Evolutionary conservation across 2,329 filamentous ascomycete genomes (phyloP), one percentile per base, ranked within the genome.

Genomic region (Tolypocladium inflatum): DNA sequence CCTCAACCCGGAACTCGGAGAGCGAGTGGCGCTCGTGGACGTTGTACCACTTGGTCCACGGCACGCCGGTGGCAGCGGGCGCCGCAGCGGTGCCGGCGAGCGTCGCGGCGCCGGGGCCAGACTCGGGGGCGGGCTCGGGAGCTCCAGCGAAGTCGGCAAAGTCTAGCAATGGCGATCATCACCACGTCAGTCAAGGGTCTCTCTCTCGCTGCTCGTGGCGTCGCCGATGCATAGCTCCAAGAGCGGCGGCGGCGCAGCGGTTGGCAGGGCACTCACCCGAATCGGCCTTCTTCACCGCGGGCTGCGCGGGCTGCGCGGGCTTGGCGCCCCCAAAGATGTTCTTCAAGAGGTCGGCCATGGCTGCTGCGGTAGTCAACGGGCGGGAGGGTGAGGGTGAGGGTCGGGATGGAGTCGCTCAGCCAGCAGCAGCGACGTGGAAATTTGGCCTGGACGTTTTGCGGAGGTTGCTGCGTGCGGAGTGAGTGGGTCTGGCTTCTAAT

Each of bases 31-130:
- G 91, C 82, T 97, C 92, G 82, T 96, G 94, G 61, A 97, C 80
- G 58, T 91, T 91, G 78, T 97, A 99, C 94, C 94, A 99, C 79
- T 90, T 91, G 55, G 91, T 96, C 74, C 88, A 97, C 17, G 90
- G 89, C 33, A 79, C 76, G 50, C 71, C 74, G 51, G 80, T 78
- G 53, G 75, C 72, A 51, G 76, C 78, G 60, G 81, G 79, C 21
- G 74, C 70, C 37, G 76, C 70, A 54, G 74, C 72, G 48, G 76
- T 71, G 33, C 74, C 73, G 41, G 72, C 74, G 59, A 80, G 72
- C 58, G 79, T 73, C 62, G 79, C 74, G 60, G 78, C 74, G 59
- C 74, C 74, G 51, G 78, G 74, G 53, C 74, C 72, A 54, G 77
- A 71, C 60, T 82, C 75, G 58, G 81, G 81, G 30, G 78, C 73